Conservation (phyloP, 805 yeast genomes). For the Kodamaea nitidulidarum region DNA sequence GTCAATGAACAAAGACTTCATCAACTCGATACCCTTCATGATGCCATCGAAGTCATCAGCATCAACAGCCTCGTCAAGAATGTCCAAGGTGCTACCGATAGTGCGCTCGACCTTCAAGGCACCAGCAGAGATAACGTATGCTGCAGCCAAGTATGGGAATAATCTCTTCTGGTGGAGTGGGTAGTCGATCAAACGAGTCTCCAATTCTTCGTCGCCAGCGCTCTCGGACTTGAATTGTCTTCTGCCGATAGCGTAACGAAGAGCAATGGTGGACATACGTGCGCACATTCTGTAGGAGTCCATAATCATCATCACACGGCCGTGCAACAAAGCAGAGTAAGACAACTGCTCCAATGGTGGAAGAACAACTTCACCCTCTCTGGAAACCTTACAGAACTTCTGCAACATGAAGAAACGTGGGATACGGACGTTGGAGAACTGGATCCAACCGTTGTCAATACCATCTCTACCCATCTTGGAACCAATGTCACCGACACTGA, state of each 20-base stretch:
- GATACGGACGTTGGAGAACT: slow-evolving; percentile 75
- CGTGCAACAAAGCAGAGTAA: slow-evolving; percentile 81
- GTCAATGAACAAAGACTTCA: slow-evolving; percentile 76
- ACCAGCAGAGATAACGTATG: slow-evolving; percentile 72
- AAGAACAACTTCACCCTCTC: slow-evolving; percentile 65
- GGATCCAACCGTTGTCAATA: slow-evolving; percentile 96
- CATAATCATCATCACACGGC: slow-evolving; percentile 85
- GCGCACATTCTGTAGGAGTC: slow-evolving; percentile 82
- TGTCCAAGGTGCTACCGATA: slow-evolving; percentile 46
- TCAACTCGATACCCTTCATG: slow-evolving; percentile 48
- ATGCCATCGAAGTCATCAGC: slow-evolving; percentile 46
- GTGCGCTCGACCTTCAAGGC: slow-evolving; percentile 57
- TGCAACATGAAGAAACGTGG: slow-evolving; percentile 82
- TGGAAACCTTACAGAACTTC: slow-evolving; percentile 67
- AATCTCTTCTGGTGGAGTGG: slow-evolving; percentile 86
- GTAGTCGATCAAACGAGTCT: slow-evolving; percentile 77
- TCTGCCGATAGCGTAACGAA: slow-evolving; percentile 85
- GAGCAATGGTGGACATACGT: slow-evolving; percentile 76
- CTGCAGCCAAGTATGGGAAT: slow-evolving; percentile 76
- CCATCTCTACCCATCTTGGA: slow-evolving; percentile 96
- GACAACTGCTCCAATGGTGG: slow-evolving; percentile 88
- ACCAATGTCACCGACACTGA: slow-evolving; percentile 88
- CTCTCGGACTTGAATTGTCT: slow-evolving; percentile 64
- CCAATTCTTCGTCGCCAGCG: slow-evolving; percentile 34
- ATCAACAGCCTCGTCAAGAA: slow-evolving; percentile 51